Conservation (phyloP, 306 rosid species). For the Malus sylvestris region DNA sequence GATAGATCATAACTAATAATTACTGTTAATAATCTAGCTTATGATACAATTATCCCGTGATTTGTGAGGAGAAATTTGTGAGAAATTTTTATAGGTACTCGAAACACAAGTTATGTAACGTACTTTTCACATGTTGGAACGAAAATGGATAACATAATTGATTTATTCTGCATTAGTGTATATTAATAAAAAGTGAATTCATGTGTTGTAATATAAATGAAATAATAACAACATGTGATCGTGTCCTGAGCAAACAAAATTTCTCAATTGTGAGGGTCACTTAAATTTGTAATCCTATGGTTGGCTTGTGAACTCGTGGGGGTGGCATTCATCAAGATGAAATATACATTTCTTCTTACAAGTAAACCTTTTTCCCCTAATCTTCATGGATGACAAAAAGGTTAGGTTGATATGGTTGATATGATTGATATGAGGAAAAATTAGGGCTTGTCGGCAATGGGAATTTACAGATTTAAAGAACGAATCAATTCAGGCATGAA, state of each 20-base stretch:
- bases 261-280: conserved; percentile 12
- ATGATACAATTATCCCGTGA: background rate
- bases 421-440: background rate
- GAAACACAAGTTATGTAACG: no score
- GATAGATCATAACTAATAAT: background rate
- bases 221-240: no score
- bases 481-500: conserved; percentile 29
- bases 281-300: background rate
- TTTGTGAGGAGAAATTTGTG: background rate
- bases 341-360: background rate
- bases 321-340: conserved; percentile 16
- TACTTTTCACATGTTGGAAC: background rate
- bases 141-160: no score
- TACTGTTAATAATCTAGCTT: background rate
- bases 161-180: no score
- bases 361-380: background rate
- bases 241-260: no score
- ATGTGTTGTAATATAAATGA: no score
- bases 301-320: conserved; percentile 43
- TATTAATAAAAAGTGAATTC: no score
- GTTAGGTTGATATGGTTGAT: conserved; percentile 9
- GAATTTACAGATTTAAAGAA: conserved; percentile 9
- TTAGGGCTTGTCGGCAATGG: conserved; percentile 39
- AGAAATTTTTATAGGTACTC: background rate
- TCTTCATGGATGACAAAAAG: conserved; percentile 11